These are phyloP conservation scores for Trichosporon sp. DNA, from an alignment of 1,284 basidiomycete genomes.

Conservation along the genomic window DNA sequence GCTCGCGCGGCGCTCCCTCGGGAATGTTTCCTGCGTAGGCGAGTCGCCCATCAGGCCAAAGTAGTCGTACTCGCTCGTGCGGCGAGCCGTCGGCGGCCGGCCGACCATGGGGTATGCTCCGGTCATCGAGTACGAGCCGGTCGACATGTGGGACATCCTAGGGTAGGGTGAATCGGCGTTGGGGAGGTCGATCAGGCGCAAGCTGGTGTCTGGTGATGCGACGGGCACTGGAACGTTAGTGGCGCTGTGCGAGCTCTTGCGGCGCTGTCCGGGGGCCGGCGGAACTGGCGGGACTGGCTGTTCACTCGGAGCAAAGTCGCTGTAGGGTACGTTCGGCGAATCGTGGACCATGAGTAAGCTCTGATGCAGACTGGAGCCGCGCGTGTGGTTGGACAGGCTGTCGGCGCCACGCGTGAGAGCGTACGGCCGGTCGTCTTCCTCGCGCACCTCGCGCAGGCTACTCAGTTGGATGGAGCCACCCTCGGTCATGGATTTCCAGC, in stretches of 20 bases:
- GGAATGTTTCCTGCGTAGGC: neutral
- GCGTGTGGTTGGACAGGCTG: conserved; percentile 12
- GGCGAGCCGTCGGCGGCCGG: neutral
- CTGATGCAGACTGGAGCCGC: conserved; percentile 16
- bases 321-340: neutral
- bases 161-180: neutral
- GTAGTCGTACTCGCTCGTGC: conserved; percentile 12
- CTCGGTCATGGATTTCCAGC: conserved; percentile 35
- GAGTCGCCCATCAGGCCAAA: conserved; percentile 3
- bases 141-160: neutral
- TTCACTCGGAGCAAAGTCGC: neutral
- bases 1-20: neutral
- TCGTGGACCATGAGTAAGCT: conserved; percentile 2
- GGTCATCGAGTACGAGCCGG: conserved; percentile 22
- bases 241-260: neutral
- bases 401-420: neutral
- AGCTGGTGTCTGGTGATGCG: neutral
- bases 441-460: conserved; percentile 30
- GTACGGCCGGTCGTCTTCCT: conserved; percentile 21
- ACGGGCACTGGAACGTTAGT: neutral
- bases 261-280: neutral
- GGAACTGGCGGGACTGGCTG: too few species aligned
- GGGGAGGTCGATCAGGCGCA: conserved; percentile 3
- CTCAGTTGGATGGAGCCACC: conserved; percentile 31
- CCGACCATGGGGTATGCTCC: conserved; percentile 26